Evolutionary conservation across 179 eudicot genomes (phyloP).

Genomic region (Spinacia oleracea): DNA sequence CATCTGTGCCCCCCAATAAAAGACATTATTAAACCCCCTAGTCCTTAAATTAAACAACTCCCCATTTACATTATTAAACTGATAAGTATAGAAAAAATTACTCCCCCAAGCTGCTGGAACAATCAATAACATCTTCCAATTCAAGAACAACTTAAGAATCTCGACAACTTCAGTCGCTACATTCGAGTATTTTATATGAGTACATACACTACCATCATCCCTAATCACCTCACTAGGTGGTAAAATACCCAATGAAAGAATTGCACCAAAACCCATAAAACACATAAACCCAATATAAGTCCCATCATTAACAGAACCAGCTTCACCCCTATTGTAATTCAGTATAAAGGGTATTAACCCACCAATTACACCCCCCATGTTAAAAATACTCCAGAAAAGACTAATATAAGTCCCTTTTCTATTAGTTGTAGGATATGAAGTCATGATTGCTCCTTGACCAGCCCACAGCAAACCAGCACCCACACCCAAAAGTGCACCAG

Average conservation of each 20-base stretch:
- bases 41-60: slow-evolving; percentile 78
- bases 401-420: slow-evolving; percentile 81
- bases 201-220: slow-evolving; percentile 76
- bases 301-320: slow-evolving; percentile 78
- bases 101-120: slow-evolving; percentile 86
- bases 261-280: slow-evolving; percentile 73
- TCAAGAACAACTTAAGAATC: slow-evolving; percentile 63
- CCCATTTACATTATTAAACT: slow-evolving; percentile 90
- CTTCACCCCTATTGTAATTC: slow-evolving; percentile 61
- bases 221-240: slow-evolving; percentile 78
- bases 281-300: slow-evolving; percentile 90
- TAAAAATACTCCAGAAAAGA: slow-evolving; percentile 87
- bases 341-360: slow-evolving; percentile 74
- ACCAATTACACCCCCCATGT: slow-evolving; percentile 92
- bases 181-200: slow-evolving; percentile 68
- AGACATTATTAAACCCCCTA: slow-evolving; percentile 82
- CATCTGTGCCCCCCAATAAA: slow-evolving; percentile 99
- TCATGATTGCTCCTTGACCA: slow-evolving; percentile 96
- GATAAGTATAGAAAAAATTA: slow-evolving; percentile 89
- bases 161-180: slow-evolving; percentile 54
- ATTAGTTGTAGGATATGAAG: slow-evolving; percentile 68
- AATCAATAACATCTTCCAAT: slow-evolving; percentile 88
- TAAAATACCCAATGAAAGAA: slow-evolving; percentile 56
- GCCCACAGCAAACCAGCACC: slow-evolving; percentile 97
- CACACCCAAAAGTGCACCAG: slow-evolving; percentile 77